Evolutionary conservation across 371 early-diverging fungal genomes (phyloP), one percentile per base, ranked within the genome.

Genomic region (Coelomomyces lativittatus): DNA sequence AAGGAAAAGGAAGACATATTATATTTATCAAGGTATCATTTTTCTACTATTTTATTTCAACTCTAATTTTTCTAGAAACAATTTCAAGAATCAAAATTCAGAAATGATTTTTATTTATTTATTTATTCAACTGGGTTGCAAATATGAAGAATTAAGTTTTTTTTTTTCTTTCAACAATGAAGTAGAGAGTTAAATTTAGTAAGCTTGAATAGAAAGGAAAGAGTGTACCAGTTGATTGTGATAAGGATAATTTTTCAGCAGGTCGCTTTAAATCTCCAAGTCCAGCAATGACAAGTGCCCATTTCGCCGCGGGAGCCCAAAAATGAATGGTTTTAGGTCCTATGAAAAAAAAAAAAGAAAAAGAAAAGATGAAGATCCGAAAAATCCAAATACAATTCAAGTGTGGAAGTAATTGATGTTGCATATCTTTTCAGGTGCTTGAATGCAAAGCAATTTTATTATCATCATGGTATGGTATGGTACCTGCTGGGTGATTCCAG

Each of bases 251-350:
- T 55, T 86, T 83, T 50, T 95, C 93, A 29, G 85, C 88, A 21
- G 96, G 92, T 30, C 92, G 80, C 31, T 78, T 62, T 51, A 91
- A 46, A 61, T 95, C 96, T 50, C 86, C 79, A 44, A 95, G 55
- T 35, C 93, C 93, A 28, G 93, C 93, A 57, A 86, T 70, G n/a
- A 88, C 88, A 50, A 88, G 61, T 10, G 79, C 81, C 88, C 88
- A 87, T 73, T 87, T 87, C 68, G 80, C 74, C 36, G 79, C 67
- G 14, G 88, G 88, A 0, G 87, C 88, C 88, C 86, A 88, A 56
- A 86, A 86, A 61, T 80, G 81, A 54, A 86, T 70, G 38, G 88
- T 87, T 64, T 85, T 85, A 47, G 86, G 88, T 29, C 88, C 86
- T 64, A 64, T 15, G 35, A 25, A 38, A 19, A 2, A 35, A 35